Conservation (phyloP, 78 protist species). For the Dictyostelium capitatum region DNA sequence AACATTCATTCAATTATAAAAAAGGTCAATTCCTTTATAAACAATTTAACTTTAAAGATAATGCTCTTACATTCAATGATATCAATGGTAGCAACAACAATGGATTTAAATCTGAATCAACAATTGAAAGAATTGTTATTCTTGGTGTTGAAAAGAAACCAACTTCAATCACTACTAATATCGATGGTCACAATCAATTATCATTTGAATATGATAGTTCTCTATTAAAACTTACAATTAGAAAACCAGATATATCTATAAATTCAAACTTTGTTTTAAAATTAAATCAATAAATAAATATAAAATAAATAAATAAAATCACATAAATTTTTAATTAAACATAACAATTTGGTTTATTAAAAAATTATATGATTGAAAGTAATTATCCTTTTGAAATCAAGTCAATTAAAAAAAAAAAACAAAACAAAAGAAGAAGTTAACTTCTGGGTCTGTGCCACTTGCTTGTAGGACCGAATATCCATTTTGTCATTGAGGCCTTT, state of each 20-base stretch:
- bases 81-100: background rate
- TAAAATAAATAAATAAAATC: background rate
- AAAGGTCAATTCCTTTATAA: constrained; percentile 71
- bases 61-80: constrained; percentile 13
- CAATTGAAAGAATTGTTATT: constrained; percentile 81
- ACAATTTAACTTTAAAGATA: constrained; percentile 41
- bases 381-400: too few species aligned
- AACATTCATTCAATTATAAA: constrained; percentile 70
- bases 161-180: background rate
- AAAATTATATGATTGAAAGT: too few species aligned
- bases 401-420: too few species aligned
- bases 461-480: too few species aligned
- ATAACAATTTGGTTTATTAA: too few species aligned
- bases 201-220: constrained; percentile 48
- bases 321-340: background rate
- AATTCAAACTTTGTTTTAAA: constrained; percentile 11
- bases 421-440: too few species aligned
- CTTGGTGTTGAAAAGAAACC: constrained; percentile 53
- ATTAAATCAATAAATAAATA: constrained; percentile 16
- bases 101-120: background rate
- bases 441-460: too few species aligned
- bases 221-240: constrained; percentile 12
- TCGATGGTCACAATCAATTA: background rate
- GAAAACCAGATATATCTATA: constrained; percentile 71
- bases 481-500: too few species aligned